Evolutionary conservation across 2,329 filamentous ascomycete genomes (phyloP).

Genomic region (Aspergillus candidus): DNA sequence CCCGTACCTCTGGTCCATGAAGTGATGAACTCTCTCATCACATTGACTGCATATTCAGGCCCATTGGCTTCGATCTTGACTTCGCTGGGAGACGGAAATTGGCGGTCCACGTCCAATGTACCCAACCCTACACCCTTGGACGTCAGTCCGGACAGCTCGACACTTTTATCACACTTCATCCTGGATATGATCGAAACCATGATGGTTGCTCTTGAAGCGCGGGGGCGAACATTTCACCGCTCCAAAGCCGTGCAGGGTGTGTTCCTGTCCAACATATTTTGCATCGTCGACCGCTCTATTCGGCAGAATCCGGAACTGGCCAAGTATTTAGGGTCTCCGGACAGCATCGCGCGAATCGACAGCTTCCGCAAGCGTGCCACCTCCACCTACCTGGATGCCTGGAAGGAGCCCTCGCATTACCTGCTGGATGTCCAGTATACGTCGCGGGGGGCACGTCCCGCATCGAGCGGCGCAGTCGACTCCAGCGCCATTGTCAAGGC

Average conservation of each 20-base stretch:
- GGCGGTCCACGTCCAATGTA: slow-evolving; percentile 60
- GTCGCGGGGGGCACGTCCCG: slow-evolving; percentile 63
- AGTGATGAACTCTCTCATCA: slow-evolving; percentile 78
- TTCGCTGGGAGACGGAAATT: slow-evolving; percentile 87
- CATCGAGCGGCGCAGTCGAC: slow-evolving; percentile 61
- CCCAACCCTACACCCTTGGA: slow-evolving; percentile 72
- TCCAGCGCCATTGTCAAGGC: slow-evolving; percentile 78
- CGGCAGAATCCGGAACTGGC: slow-evolving; percentile 67
- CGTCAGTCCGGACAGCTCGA: slow-evolving; percentile 77
- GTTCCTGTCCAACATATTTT: slow-evolving; percentile 83
- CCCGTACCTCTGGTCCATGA: slow-evolving; percentile 72
- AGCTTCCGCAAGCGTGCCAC: slow-evolving; percentile 83
- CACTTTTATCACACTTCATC: slow-evolving; percentile 85
- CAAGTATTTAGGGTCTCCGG: slow-evolving; percentile 57
- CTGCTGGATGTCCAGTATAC: slow-evolving; percentile 92
- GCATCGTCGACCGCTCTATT: slow-evolving; percentile 78
- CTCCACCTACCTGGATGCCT: slow-evolving; percentile 73
- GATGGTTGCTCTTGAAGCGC: slow-evolving; percentile 67
- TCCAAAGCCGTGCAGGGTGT: slow-evolving; percentile 75
- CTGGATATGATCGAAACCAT: slow-evolving; percentile 81
- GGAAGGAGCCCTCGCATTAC: slow-evolving; percentile 78
- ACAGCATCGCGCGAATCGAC: slow-evolving; percentile 63
- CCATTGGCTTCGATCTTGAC: slow-evolving; percentile 87
- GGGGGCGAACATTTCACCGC: slow-evolving; percentile 66
- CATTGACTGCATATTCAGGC: slow-evolving; percentile 77